These are phyloP conservation scores for Verticillium zaregamsianum DNA, from an alignment of 2,329 filamentous ascomycete species.

Conservation along the genomic window DNA sequence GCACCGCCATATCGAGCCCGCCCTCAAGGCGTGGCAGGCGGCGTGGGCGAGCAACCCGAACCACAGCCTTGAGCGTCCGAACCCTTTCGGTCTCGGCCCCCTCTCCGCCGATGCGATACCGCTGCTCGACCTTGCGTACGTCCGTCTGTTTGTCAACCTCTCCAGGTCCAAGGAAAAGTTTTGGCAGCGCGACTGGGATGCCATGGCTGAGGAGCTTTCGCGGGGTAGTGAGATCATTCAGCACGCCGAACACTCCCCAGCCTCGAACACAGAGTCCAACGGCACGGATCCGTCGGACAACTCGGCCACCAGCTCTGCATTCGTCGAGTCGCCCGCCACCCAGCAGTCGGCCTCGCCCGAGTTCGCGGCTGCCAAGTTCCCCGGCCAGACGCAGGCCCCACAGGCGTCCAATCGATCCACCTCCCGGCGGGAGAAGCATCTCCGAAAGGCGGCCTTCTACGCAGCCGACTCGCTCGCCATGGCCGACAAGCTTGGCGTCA, in stretches of 20 bases:
- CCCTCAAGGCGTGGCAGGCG: slow-evolving; percentile 87
- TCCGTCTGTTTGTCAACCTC: slow-evolving; percentile 90
- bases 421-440: slow-evolving; percentile 76
- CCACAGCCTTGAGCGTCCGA: slow-evolving; percentile 79
- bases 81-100: slow-evolving; percentile 75
- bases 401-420: slow-evolving; percentile 37
- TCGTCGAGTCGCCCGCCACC: slow-evolving; percentile 47
- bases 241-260: slow-evolving; percentile 61
- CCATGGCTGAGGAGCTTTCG: slow-evolving; percentile 82
- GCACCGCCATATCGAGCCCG: slow-evolving; percentile 92
- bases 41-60: slow-evolving; percentile 86
- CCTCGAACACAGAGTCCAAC: slow-evolving; percentile 40
- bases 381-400: slow-evolving; percentile 15
- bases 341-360: slow-evolving; percentile 46
- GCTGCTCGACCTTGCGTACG: slow-evolving; percentile 84
- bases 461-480: slow-evolving; percentile 88
- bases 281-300: slow-evolving; percentile 41
- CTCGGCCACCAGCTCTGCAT: slow-evolving; percentile 40
- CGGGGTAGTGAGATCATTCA: slow-evolving; percentile 71
- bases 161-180: slow-evolving; percentile 88
- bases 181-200: slow-evolving; percentile 91
- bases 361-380: slow-evolving; percentile 34
- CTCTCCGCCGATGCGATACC: slow-evolving; percentile 89
- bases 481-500: slow-evolving; percentile 80
- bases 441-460: slow-evolving; percentile 93